Evolutionary conservation across 352 stramenopile species (phyloP).

Genomic region (Globisporangium echinulatum): DNA sequence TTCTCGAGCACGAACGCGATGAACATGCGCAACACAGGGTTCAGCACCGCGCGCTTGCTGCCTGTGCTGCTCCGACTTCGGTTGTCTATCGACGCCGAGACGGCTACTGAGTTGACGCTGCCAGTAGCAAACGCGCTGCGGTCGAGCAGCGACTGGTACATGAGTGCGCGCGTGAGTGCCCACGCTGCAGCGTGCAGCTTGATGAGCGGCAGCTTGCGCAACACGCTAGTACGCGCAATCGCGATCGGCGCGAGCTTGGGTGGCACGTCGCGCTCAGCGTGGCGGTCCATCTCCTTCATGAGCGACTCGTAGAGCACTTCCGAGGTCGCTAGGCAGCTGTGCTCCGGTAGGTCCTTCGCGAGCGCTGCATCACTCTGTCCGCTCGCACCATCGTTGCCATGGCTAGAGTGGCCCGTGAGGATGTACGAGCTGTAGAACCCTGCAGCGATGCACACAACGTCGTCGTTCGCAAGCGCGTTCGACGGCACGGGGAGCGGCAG

Average conservation of each 20-base stretch:
- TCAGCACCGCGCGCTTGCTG: conserved; percentile 17
- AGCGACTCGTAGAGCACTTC: conserved; percentile 78
- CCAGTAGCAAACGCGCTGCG: background rate
- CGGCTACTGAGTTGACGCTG: conserved; percentile 2
- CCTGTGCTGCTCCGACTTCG: background rate
- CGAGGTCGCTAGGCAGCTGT: conserved; percentile 48
- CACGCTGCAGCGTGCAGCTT: conserved; percentile 75
- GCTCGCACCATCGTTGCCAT: conserved; percentile 25
- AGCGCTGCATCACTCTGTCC: conserved; percentile 30
- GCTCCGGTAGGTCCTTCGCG: conserved; percentile 53
- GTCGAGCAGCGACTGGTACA: conserved; percentile 67
- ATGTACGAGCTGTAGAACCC: conserved; percentile 89
- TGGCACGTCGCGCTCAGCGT: conserved; percentile 5
- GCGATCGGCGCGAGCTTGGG: conserved; percentile 24
- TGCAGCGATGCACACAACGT: conserved; percentile 74
- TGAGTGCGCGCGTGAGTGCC: conserved; percentile 70
- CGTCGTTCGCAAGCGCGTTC: conserved; percentile 71
- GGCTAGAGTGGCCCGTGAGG: conserved; percentile 57
- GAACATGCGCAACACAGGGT: conserved; percentile 47
- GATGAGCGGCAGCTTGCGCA: conserved; percentile 55
- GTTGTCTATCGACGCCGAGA: background rate
- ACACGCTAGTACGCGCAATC: conserved; percentile 38
- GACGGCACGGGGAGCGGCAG: conserved; percentile 70
- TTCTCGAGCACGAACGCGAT: conserved; percentile 65
- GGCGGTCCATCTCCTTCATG: conserved; percentile 85